A percentile compares a stretch with the other conserved stretches of the same genome.
These are phyloP conservation scores for Colletotrichum caudatum DNA, from an alignment of 2,329 filamentous ascomycete genomes.

Conservation along the genomic window DNA sequence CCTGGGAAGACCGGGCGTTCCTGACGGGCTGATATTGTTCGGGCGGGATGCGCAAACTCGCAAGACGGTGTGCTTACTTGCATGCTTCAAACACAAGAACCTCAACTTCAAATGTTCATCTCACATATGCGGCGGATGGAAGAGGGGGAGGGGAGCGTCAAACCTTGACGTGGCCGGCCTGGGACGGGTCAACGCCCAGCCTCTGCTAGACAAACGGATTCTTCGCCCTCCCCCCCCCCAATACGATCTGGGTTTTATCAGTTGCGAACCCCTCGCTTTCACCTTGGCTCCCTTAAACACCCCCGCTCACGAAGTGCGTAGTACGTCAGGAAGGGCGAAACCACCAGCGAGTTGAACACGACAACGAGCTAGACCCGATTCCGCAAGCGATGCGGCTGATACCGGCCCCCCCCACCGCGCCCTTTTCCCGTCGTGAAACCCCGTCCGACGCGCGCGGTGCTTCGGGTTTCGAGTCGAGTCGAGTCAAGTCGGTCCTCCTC, in stretches of 20 bases:
- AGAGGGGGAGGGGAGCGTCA: background rate
- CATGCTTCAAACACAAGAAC: background rate
- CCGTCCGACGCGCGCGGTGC: background rate
- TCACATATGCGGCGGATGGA: background rate
- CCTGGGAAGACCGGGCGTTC: background rate
- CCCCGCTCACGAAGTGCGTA: background rate
- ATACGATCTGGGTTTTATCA: background rate
- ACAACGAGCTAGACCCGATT: background rate
- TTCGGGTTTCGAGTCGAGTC: background rate
- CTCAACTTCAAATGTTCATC: background rate
- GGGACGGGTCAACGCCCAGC: no score
- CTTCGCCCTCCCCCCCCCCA: background rate
- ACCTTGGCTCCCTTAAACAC: background rate
- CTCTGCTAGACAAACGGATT: no score
- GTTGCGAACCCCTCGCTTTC: background rate
- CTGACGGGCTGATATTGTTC: background rate
- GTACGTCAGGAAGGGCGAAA: background rate
- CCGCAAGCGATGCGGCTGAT: background rate
- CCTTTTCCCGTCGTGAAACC: background rate
- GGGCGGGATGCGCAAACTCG: background rate
- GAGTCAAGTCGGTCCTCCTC: background rate
- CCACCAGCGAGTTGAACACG: background rate
- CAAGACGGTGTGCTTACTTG: no score
- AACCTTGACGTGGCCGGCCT: background rate
- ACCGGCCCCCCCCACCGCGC: background rate